Conservation (phyloP, 805 yeast species). For the Metschnikowia matae region DNA sequence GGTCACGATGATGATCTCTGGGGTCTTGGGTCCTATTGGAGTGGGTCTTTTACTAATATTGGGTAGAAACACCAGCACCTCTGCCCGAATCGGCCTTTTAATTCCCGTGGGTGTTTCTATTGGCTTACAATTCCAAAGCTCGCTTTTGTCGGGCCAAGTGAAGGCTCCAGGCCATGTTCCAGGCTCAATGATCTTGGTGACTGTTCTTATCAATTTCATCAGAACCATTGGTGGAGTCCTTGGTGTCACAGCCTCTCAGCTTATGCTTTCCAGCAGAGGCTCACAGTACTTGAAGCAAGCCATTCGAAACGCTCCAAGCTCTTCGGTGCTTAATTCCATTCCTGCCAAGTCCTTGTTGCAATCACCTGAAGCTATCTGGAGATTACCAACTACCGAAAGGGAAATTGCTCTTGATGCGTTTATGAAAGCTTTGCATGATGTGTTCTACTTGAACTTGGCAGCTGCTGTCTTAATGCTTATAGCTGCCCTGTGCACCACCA, state of each 20-base stretch:
- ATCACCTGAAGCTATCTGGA: slow-evolving; percentile 27
- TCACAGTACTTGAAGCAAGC: slow-evolving; percentile 9
- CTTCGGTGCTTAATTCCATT: slow-evolving; percentile 2
- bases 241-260: slow-evolving; percentile 29
- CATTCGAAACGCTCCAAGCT: slow-evolving; percentile 4
- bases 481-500: slow-evolving; percentile 14
- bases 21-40: slow-evolving; percentile 31
- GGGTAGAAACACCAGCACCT: slow-evolving; percentile 19
- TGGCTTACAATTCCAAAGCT: slow-evolving; percentile 36
- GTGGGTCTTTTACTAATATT: slow-evolving; percentile 31
- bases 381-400: slow-evolving; percentile 22
- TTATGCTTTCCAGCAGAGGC: slow-evolving; percentile 21
- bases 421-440: slow-evolving; percentile 17
- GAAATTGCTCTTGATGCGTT: slow-evolving; percentile 23
- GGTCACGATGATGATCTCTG: slow-evolving; percentile 28
- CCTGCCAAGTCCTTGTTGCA: slow-evolving; percentile 12
- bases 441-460: slow-evolving; percentile 16
- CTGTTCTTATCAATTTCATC: slow-evolving; percentile 32
- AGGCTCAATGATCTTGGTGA: slow-evolving; percentile 34
- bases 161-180: slow-evolving; percentile 33
- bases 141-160: slow-evolving; percentile 34
- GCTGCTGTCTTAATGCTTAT: slow-evolving; percentile 12
- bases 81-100: slow-evolving; percentile 30
- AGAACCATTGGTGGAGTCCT: slow-evolving; percentile 32
- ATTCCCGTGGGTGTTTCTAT: slow-evolving; percentile 32